These are phyloP conservation scores for Cardamine occulta DNA, from an alignment of 345 rosid species.

Conservation along the genomic window DNA sequence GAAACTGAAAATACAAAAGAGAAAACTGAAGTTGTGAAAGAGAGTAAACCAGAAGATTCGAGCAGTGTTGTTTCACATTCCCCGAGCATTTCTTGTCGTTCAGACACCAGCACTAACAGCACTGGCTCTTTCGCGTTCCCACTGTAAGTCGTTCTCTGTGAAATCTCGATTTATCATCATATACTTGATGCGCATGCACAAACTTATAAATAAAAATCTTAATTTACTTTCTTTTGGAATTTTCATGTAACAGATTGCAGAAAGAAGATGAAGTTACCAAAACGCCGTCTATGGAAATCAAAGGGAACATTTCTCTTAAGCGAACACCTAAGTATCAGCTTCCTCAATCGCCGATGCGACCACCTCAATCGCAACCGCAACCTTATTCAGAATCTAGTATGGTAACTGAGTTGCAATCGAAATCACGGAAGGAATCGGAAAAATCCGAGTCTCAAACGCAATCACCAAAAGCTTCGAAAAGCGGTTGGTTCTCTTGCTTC, in stretches of 20 bases:
- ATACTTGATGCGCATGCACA: not conserved
- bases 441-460: constrained; percentile 11
- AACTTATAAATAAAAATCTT: constrained; percentile 22
- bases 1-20: constrained; percentile 23
- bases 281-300: constrained; percentile 33
- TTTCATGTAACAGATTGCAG: constrained; percentile 46
- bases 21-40: constrained; percentile 1
- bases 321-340: constrained; percentile 19
- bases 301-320: not conserved
- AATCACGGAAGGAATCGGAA: constrained; percentile 3
- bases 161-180: not conserved
- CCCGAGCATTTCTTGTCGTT: constrained; percentile 45
- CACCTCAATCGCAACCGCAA: not conserved
- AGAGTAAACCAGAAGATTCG: constrained; percentile 22
- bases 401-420: not conserved
- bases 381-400: constrained; percentile 1
- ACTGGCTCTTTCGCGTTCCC: constrained; percentile 72
- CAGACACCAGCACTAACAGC: constrained; percentile 54
- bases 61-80: constrained; percentile 22
- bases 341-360: constrained; percentile 35
- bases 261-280: constrained; percentile 34
- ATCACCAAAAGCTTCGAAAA: constrained; percentile 28
- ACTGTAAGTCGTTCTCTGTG: constrained; percentile 55
- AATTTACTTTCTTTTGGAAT: not conserved
- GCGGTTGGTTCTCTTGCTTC: constrained; percentile 63